Base-by-base conservation (phyloP, 805 yeast genomes). In the Kazachstania kunashirensis region DNA sequence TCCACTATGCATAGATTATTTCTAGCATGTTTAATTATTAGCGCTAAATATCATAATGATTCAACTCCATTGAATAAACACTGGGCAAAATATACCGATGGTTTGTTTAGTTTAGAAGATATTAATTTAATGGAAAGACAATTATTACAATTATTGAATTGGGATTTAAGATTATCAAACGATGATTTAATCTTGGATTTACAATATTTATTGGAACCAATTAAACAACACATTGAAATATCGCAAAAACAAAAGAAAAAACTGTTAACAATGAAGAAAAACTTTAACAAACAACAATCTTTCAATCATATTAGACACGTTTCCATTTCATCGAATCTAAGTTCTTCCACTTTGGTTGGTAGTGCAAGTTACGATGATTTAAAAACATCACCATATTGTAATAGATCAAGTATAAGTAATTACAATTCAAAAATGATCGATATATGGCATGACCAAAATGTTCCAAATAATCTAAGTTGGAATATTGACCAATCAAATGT, bases 81-180 rank as follows among this genome's bases (percentile, higher is more conserved):
- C 57, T 82, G 94, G 94, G 77, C 84, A 28, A 72, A 70, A 47
- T 79, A 79, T 59, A 78, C 89, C 5, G 86, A 81, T 49, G 85
- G 84, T 2, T 65, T 82, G 29, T 80, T 82, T 60, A 63, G 67
- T 32, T 59, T 69, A 38, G 75, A 75, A 44, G 94, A 82, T 55
- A 75, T 82, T 45, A 81, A 80, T 57, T 64, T 80, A 43, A 82
- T 82, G 86, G 94, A 82, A 60, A 72, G 84, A 53, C 89, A 82
- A 58, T 62, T 82, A 41, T 64, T 81, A 36, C 74, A 68, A 50
- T 63, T 81, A 34, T 62, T 82, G 53, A 71, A 79, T 58, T 82
- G 88, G 86, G 79, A 82, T 55, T 62, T 80, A 34, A 65, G 74
- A 29, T 77, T 89, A 30, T 61, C 73, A 19, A 75, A 76, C 46